Percentiles rank a stretch among this genome's conserved stretches.
phyloP scores from a whole-genome alignment of 2,329 filamentous ascomycete species.

The Claviceps maximensis region DNA sequence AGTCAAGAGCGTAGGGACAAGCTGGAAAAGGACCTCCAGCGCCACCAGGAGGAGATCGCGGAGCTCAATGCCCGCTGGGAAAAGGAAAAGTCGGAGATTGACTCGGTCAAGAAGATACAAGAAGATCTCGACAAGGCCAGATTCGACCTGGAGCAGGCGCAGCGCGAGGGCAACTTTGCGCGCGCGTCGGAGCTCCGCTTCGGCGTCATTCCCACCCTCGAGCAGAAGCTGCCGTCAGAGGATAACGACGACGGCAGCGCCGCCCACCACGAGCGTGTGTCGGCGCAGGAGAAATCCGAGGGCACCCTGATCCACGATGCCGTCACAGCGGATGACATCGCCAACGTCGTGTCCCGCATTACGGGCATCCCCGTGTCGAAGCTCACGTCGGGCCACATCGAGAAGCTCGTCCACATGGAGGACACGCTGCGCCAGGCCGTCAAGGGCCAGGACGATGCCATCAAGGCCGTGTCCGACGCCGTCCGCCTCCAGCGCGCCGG shows the following conservation, averaged over 20 bases:
- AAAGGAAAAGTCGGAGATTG: conserved; percentile 73
- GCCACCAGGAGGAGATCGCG: conserved; percentile 64
- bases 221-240: conserved; percentile 69
- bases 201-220: conserved; percentile 68
- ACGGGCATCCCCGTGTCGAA: conserved; percentile 91
- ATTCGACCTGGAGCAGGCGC: conserved; percentile 75
- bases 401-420: conserved; percentile 94
- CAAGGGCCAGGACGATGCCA: conserved; percentile 85
- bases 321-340: conserved; percentile 92
- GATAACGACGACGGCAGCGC: conserved; percentile 28
- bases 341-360: conserved; percentile 74
- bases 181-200: conserved; percentile 87
- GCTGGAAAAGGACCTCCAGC: conserved; percentile 62
- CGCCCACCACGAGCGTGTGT: conserved; percentile 10
- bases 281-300: conserved; percentile 14
- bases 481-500: conserved; percentile 90
- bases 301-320: conserved; percentile 74
- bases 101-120: conserved; percentile 75
- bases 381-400: conserved; percentile 82
- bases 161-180: conserved; percentile 77
- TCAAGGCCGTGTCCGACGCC: conserved; percentile 81
- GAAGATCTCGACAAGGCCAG: conserved; percentile 77
- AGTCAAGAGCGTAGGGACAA: conserved; percentile 81
- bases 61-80: conserved; percentile 76
- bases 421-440: conserved; percentile 72